These are phyloP conservation scores for Aspergillus arachidicola DNA, from an alignment of 2,329 filamentous ascomycete species.

Conservation along the genomic window DNA sequence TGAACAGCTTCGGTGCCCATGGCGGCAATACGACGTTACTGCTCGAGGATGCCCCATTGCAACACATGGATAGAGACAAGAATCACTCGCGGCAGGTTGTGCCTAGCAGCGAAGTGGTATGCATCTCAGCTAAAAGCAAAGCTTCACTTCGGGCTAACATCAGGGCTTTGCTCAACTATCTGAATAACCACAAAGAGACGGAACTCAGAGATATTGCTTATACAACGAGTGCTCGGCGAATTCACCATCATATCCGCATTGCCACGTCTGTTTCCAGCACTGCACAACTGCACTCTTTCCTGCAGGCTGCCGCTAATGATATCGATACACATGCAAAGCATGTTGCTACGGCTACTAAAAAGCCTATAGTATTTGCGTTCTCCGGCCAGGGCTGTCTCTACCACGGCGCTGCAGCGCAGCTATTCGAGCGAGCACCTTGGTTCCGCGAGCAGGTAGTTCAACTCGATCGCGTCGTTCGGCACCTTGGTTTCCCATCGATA, in stretches of 20 bases:
- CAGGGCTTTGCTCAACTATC: slow-evolving; percentile 53
- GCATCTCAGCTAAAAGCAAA: slow-evolving; percentile 56
- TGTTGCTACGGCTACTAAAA: too few relatives aligned
- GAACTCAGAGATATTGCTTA: slow-evolving; percentile 62
- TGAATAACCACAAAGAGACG: slow-evolving; percentile 29
- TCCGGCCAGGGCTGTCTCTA: slow-evolving; percentile 41
- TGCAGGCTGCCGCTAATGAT: too few relatives aligned
- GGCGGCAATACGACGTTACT: neutral
- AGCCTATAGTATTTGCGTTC: slow-evolving; percentile 39
- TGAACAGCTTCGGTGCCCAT: neutral
- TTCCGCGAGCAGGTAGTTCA: slow-evolving; percentile 27
- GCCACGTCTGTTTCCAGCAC: slow-evolving; percentile 6
- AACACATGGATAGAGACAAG: slow-evolving; percentile 48
- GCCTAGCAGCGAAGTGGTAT: neutral
- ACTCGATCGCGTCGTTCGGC: slow-evolving; percentile 25
- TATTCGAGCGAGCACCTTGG: slow-evolving; percentile 30
- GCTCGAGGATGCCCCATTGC: neutral
- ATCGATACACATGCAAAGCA: too few relatives aligned
- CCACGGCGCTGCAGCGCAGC: slow-evolving; percentile 27
- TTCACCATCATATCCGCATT: slow-evolving; percentile 31
- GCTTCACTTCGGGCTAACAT: slow-evolving; percentile 55
- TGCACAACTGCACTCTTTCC: neutral
- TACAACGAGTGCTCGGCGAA: slow-evolving; percentile 62
- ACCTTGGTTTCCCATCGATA: slow-evolving; percentile 30
- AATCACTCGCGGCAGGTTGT: too few relatives aligned